phyloP scores from a whole-genome alignment of 1,284 basidiomycete species.

The Austropuccinia psidii region DNA sequence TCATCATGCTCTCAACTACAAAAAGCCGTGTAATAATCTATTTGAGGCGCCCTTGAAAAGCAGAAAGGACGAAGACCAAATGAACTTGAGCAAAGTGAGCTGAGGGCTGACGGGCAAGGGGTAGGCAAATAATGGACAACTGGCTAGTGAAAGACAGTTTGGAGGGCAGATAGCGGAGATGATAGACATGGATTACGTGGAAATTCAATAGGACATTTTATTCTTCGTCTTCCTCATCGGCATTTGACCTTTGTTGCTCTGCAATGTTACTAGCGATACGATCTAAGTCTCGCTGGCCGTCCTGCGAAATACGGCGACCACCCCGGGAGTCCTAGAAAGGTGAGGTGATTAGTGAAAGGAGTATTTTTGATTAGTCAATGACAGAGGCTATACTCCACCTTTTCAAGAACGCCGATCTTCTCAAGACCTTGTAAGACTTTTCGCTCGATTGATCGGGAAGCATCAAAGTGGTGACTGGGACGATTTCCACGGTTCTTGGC shows the following conservation, averaged over 20 bases:
- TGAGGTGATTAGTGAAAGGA: neutral
- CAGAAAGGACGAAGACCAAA: too few relatives aligned
- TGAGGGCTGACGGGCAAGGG: too few relatives aligned
- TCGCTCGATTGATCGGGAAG: constrained; percentile 59
- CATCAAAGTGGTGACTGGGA: constrained; percentile 84
- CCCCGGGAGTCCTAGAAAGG: constrained; percentile 65
- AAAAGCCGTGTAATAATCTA: too few relatives aligned
- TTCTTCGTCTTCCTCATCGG: constrained; percentile 78
- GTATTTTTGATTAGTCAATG: neutral
- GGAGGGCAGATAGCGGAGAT: neutral
- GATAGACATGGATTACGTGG: neutral
- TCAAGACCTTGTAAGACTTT: constrained; percentile 86
- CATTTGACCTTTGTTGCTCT: constrained; percentile 74
- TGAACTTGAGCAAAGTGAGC: too few relatives aligned
- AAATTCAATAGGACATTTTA: constrained; percentile 4
- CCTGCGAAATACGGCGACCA: constrained; percentile 90
- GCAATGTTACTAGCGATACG: constrained; percentile 96
- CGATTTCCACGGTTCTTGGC: constrained; percentile 90
- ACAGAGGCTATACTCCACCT: constrained; percentile 46
- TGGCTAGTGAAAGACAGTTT: too few relatives aligned
- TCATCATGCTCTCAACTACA: too few relatives aligned
- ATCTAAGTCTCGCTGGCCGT: constrained; percentile 93
- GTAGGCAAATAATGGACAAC: too few relatives aligned
- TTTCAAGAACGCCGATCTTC: constrained; percentile 97
- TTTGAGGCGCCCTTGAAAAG: too few relatives aligned